phyloP scores from a whole-genome alignment of 805 yeast species.

The Ogataea naganishii region DNA sequence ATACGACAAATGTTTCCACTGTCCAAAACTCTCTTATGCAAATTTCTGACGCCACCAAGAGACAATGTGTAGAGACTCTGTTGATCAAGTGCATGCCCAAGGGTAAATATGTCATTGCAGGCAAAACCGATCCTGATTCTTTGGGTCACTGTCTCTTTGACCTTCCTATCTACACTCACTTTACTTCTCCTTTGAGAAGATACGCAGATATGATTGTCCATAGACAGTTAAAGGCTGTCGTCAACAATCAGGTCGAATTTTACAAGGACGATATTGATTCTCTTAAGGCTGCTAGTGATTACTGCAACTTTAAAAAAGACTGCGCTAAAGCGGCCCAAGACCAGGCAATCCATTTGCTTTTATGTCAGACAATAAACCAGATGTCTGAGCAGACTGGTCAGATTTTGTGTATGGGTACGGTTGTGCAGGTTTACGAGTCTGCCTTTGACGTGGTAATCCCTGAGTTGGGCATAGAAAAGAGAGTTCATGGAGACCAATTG shows the following conservation, averaged over 20 bases:
- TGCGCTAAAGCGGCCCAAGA: constrained; percentile 91
- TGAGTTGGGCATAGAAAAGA: constrained; percentile 88
- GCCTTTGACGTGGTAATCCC: constrained; percentile 91
- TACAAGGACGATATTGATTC: constrained; percentile 52
- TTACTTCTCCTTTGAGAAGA: constrained; percentile 85
- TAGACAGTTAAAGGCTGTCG: constrained; percentile 71
- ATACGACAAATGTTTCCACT: constrained; percentile 63
- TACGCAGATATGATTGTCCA: constrained; percentile 91
- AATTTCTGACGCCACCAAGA: constrained; percentile 50
- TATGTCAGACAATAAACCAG: constrained; percentile 77
- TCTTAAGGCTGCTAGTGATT: constrained; percentile 76
- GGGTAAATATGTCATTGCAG: constrained; percentile 85
- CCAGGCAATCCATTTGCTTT: constrained; percentile 81
- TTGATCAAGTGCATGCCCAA: constrained; percentile 75
- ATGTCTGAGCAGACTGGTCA: constrained; percentile 71
- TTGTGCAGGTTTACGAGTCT: constrained; percentile 88
- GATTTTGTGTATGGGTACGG: constrained; percentile 74
- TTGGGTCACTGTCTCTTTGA: constrained; percentile 76
- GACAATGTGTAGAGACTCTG: constrained; percentile 72
- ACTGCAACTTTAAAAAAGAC: constrained; percentile 92
- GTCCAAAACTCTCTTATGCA: constrained; percentile 62
- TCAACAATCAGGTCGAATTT: constrained; percentile 33
- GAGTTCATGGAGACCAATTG: constrained; percentile 95
- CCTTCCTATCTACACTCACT: constrained; percentile 83
- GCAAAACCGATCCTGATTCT: constrained; percentile 71